These are phyloP conservation scores for Priceomyces melissophilus DNA, from an alignment of 805 yeast genomes.

Conservation along the genomic window DNA sequence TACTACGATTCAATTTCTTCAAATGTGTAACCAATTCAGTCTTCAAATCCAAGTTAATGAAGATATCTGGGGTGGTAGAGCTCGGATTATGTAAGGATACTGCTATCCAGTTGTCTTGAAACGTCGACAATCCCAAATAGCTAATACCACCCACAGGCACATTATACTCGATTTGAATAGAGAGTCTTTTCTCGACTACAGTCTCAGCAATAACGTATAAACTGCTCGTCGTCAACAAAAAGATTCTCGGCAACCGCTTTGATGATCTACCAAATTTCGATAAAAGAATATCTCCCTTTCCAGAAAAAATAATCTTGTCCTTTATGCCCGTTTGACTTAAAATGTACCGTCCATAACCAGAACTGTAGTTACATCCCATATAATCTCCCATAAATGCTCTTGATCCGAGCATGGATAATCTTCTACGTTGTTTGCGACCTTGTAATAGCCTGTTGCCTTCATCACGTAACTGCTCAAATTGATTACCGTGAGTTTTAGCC, in stretches of 20 bases:
- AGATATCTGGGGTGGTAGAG: constrained; percentile 65
- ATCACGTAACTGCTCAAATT: constrained; percentile 81
- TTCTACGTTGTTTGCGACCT: constrained; percentile 82
- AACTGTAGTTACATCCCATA: constrained; percentile 70
- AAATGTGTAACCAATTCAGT: constrained; percentile 82
- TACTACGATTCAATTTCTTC: constrained; percentile 54
- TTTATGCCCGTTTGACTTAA: constrained; percentile 64
- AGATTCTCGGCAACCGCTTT: constrained; percentile 66
- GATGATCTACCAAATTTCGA: constrained; percentile 94
- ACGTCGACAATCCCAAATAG: constrained; percentile 63
- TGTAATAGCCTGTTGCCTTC: constrained; percentile 69
- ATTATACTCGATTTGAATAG: constrained; percentile 59
- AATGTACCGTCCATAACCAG: constrained; percentile 72
- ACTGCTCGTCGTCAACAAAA: constrained; percentile 60
- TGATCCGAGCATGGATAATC: constrained; percentile 81
- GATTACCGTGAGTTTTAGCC: constrained; percentile 73
- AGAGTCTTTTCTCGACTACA: constrained; percentile 54
- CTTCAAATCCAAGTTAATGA: constrained; percentile 78
- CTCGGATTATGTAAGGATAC: constrained; percentile 48
- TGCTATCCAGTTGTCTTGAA: constrained; percentile 93
- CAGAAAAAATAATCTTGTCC: constrained; percentile 72
- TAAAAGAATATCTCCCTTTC: constrained; percentile 74
- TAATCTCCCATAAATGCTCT: constrained; percentile 95
- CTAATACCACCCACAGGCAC: constrained; percentile 59
- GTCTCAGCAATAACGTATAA: constrained; percentile 74